Conservation (phyloP, 345 rosid species). For the Brassica rapa region DNA sequence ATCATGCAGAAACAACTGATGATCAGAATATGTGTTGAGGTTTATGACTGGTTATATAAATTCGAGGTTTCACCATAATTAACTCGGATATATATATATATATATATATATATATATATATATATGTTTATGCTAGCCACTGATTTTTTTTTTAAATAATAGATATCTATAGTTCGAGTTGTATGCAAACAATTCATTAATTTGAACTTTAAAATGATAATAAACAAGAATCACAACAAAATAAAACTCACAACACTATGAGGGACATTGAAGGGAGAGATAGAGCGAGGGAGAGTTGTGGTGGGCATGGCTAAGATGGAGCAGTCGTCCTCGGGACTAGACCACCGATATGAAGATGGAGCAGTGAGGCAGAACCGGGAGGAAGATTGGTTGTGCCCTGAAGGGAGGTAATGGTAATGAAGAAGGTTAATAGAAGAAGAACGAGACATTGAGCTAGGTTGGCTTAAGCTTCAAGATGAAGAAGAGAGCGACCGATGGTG, state of each 20-base stretch:
- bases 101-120: too few relatives aligned
- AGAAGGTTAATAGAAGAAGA: slow-evolving; percentile 42
- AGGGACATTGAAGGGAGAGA: slow-evolving; percentile 31
- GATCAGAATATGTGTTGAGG: not conserved
- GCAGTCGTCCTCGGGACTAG: slow-evolving; percentile 4
- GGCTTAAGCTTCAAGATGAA: slow-evolving; percentile 48
- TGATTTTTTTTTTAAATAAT: not conserved
- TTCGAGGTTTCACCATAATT: not conserved
- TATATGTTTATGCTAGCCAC: too few relatives aligned
- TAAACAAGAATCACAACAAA: not conserved
- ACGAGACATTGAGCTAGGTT: slow-evolving; percentile 19
- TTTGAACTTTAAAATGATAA: not conserved
- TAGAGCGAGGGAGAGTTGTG: slow-evolving; percentile 33
- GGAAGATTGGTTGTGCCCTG: slow-evolving; percentile 27
- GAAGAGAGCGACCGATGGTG: slow-evolving; percentile 39
- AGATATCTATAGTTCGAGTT: not conserved
- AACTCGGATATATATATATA: not conserved
- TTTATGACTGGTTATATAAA: not conserved
- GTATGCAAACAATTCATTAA: not conserved
- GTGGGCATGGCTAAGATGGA: slow-evolving; percentile 34
- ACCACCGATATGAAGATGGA: slow-evolving; percentile 41
- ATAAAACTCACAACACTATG: slow-evolving; percentile 37
- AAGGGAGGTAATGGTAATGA: slow-evolving; percentile 42
- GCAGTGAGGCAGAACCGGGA: slow-evolving; percentile 28
- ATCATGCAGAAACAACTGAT: not conserved